Conservation (phyloP, 2,329 filamentous ascomycete species). For the Ramularia collo-cygni region DNA sequence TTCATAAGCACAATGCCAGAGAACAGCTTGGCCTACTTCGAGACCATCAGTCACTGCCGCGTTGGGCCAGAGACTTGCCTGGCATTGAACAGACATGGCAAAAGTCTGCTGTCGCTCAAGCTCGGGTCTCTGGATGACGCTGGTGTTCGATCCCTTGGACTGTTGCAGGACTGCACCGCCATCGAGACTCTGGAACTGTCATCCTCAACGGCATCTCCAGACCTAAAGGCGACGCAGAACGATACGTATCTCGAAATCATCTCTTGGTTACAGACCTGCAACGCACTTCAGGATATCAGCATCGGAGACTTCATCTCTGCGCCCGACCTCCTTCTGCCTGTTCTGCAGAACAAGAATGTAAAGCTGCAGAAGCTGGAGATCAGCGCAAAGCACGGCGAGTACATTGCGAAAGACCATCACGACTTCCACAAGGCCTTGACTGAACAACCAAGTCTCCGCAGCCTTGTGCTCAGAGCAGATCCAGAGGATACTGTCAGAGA, state of each 20-base stretch:
- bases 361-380: slow-evolving; percentile 44
- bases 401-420: slow-evolving; percentile 42
- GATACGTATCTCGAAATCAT: slow-evolving; percentile 47
- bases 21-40: slow-evolving; percentile 53
- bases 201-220: slow-evolving; percentile 37
- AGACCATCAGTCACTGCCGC: slow-evolving; percentile 50
- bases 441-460: slow-evolving; percentile 43
- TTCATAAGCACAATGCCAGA: slow-evolving; percentile 52
- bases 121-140: slow-evolving; percentile 43
- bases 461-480: slow-evolving; percentile 42
- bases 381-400: slow-evolving; percentile 35
- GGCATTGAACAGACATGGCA: slow-evolving; percentile 46
- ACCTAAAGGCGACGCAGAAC: slow-evolving; percentile 47
- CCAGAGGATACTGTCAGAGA: slow-evolving; percentile 40
- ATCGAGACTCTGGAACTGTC: slow-evolving; percentile 46
- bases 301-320: slow-evolving; percentile 48
- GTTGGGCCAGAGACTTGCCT: slow-evolving; percentile 50
- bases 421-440: slow-evolving; percentile 48
- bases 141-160: slow-evolving; percentile 37
- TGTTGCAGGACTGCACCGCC: slow-evolving; percentile 44
- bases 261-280: slow-evolving; percentile 51
- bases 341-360: slow-evolving; percentile 43
- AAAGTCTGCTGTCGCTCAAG: slow-evolving; percentile 49
- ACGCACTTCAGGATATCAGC: slow-evolving; percentile 43
- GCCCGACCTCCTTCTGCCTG: slow-evolving; percentile 45